phyloP scores from a whole-genome alignment of 148 eudicot genomes.

The Chenopodium suecicum region DNA sequence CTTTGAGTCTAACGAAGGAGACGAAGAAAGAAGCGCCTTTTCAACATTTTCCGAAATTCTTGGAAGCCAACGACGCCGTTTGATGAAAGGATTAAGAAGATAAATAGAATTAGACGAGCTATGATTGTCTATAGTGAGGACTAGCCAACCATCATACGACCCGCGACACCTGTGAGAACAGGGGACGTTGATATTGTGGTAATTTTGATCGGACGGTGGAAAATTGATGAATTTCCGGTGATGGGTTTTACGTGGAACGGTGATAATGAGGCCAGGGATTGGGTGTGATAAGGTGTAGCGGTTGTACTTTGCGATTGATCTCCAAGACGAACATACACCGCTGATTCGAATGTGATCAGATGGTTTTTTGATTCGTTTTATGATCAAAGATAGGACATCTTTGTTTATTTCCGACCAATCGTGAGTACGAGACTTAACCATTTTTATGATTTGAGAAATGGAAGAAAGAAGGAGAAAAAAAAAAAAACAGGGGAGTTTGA shows the following conservation, averaged over 20 bases:
- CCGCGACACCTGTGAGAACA: conserved; percentile 11
- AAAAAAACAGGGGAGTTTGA: background rate
- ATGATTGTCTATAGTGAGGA: background rate
- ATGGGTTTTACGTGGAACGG: background rate
- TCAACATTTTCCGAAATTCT: background rate
- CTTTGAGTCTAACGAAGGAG: conserved; percentile 7
- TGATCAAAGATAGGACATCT: conserved; percentile 10
- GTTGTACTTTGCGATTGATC: background rate
- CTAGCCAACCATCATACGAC: conserved; percentile 28
- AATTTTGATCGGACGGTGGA: background rate
- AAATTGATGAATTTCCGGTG: conserved; percentile 3
- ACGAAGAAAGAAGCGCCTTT: conserved; percentile 25
- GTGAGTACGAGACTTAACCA: background rate
- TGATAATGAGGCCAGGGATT: conserved; percentile 16
- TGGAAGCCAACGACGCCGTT: background rate
- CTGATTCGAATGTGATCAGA: conserved; percentile 26
- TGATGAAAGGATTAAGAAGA: conserved; percentile 23
- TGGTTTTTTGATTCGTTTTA: background rate
- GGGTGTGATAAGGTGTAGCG: conserved; percentile 15
- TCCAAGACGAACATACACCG: conserved; percentile 17
- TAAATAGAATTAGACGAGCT: background rate
- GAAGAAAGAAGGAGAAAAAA: background rate
- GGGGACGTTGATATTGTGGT: background rate
- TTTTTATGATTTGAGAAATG: background rate
- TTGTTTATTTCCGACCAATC: conserved; percentile 15